Base-by-base conservation (phyloP, 169 alveolate genomes). In the Cyclospora cayetanensis region DNA sequence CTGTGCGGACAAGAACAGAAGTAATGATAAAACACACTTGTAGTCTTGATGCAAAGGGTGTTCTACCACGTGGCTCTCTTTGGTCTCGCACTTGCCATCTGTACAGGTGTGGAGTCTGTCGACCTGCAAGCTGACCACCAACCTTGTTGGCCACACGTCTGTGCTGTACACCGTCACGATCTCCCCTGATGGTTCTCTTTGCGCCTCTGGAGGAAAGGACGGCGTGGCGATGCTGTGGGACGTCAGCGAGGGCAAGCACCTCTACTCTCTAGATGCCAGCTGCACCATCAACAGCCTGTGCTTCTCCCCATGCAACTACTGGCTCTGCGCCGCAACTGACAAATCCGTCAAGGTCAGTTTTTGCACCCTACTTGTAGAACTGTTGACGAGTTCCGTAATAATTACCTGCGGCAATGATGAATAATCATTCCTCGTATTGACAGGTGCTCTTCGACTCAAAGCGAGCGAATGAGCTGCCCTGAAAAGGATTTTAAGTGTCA, bases 141-240 rank as follows among this genome's bases (percentile, higher is more conserved):
- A 97, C 95, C 96, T 98, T 92, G 97, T 95, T 41, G 99, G 99
- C 82, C 99, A 98, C 96, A 97, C 98, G 15, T 98, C 99, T 42
- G 99, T 96, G 72, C 97, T 98, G 85, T 97, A 98, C 96, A 95
- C 99, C 72, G 97, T 98, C 68, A 96, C 99, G 37, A 97, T 98
- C 86, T 97, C 99, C 29, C 99, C 99, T 4, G 99, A 98, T 91
- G 99, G 99, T 9, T 97, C 99, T 12, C 98, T 98, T 90, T 97
- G 99, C 94, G 99, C 99, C 15, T 98, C 99, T 27, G 99, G 99
- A 7, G 99, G 99, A n/a, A 98, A 98, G 95, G 99, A 98, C 91
- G 99, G 99, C 68, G 97, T 97, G 50, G 98, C 98, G 35, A 97
- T 97, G 97, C 95, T 98, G 84, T 98, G 99, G 99, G 99, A 98